Base-by-base conservation (phyloP, 129 eudicot species). In the Flaveria brownii region DNA sequence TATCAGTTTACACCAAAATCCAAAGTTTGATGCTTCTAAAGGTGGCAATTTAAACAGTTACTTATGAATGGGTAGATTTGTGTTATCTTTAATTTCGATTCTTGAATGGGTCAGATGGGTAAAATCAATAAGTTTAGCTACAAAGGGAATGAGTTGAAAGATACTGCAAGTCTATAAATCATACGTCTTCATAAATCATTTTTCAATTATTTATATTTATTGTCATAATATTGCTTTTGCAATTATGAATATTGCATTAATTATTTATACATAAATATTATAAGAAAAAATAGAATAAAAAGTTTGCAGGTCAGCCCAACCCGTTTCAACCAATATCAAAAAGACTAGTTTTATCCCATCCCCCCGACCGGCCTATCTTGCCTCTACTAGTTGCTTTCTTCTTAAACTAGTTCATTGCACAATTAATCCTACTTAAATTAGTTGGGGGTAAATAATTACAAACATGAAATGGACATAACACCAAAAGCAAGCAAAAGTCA, bases 21-120 rank as follows among this genome's bases (percentile, higher is more conserved):
- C 42, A 76, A 65, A 76, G n/a, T 49, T 49, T n/a, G 54, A 14
- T 49, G 54, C 54, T 49, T 49, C 4, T 49, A 59, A 10, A 59
- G 6, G 14, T 59, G 65, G 65, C 16, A 59, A 23, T 49, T 14
- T 49, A 14, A 49, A 15, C 11, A 30, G 46, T 61, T 61, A 26
- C 0, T 61, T 61, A 63, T 63, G 22, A 63, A 30, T 33, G 69
- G 69, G 69, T 30, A 45, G 4, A 63, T 63, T 12, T 63, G 11
- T 10, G 22, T 15, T 63, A 33, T 30, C 46, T 14, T 61, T 63
- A 7, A 63, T 63, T 18, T 63, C 69, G 41, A 36, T 36, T 36
- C 8, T 36, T 36, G 33, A 33, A 63, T 15, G 18, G 69, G 23
- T 63, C 69, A 15, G 12, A 33, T 15, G 10, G 46, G 69, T 28